phyloP scores from a whole-genome alignment of 192 early-diverging fungal species.

The Coemansia sp. region DNA sequence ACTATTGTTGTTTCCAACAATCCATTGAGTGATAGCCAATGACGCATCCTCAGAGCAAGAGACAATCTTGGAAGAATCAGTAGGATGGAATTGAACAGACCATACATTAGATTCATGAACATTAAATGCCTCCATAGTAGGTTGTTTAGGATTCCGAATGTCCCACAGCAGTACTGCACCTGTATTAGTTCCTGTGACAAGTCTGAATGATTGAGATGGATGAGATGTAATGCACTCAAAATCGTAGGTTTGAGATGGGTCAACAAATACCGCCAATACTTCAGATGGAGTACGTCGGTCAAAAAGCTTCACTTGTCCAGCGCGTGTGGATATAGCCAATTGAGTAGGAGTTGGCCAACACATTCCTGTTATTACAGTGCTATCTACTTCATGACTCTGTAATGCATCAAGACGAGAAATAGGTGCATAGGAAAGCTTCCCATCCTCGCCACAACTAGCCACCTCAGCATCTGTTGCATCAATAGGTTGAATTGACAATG shows the following conservation, averaged over 20 bases:
- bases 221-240: constrained; percentile 50
- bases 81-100: constrained; percentile 47
- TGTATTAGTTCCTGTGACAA: constrained; percentile 45
- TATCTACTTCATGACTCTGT: constrained; percentile 38
- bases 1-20: not conserved
- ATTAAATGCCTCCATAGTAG: constrained; percentile 29
- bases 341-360: constrained; percentile 50
- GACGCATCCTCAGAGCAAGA: constrained; percentile 54
- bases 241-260: constrained; percentile 13
- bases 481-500: constrained; percentile 32
- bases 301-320: constrained; percentile 52
- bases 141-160: constrained; percentile 33
- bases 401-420: constrained; percentile 28
- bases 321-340: constrained; percentile 38
- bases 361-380: constrained; percentile 39
- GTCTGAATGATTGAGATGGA: constrained; percentile 49
- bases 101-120: constrained; percentile 46
- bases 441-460: constrained; percentile 55
- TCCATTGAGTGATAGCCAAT: constrained; percentile 47
- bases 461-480: constrained; percentile 22
- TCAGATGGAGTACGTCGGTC: constrained; percentile 34
- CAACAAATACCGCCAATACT: constrained; percentile 36
- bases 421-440: constrained; percentile 20
- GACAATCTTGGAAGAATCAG: constrained; percentile 26
- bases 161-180: constrained; percentile 52